phyloP scores from a whole-genome alignment of 2,329 filamentous ascomycete genomes.

The Ceratocystis ficicola region DNA sequence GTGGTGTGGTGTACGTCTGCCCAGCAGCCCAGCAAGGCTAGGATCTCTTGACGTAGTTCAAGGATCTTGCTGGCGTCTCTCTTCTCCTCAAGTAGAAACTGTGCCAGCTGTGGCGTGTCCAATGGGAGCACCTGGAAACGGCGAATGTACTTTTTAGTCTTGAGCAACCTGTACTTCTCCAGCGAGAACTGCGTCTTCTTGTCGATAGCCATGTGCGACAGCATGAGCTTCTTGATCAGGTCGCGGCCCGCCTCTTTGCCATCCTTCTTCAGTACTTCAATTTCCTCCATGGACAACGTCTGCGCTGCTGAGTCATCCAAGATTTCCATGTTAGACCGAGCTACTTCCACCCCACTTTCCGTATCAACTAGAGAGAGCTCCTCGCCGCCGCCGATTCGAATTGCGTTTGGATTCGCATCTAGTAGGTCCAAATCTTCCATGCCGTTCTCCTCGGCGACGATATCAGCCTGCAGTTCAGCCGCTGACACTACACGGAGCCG shows the following conservation, averaged over 20 bases:
- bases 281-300: constrained; percentile 62
- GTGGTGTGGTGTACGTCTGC: constrained; percentile 71
- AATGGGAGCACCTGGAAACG: constrained; percentile 76
- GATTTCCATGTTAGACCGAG: constrained; percentile 46
- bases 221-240: constrained; percentile 81
- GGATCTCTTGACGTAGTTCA: constrained; percentile 73
- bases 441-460: constrained; percentile 40
- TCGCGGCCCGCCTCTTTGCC: constrained; percentile 72
- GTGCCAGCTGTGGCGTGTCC: constrained; percentile 61
- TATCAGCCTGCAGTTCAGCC: constrained; percentile 70
- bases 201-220: constrained; percentile 77
- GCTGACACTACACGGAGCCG: constrained; percentile 67
- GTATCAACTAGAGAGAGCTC: constrained; percentile 34
- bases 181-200: constrained; percentile 90
- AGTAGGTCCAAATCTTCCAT: constrained; percentile 35
- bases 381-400: constrained; percentile 31
- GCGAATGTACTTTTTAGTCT: constrained; percentile 85
- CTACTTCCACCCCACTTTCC: constrained; percentile 36
- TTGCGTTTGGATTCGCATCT: constrained; percentile 34
- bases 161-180: constrained; percentile 90
- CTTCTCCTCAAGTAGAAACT: constrained; percentile 68
- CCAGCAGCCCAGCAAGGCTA: constrained; percentile 76
- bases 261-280: constrained; percentile 61
- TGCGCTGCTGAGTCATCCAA: constrained; percentile 57
- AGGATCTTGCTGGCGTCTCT: constrained; percentile 63